Conservation (phyloP, 1,284 basidiomycete species). For the Kalmanozyma brasiliensis region DNA sequence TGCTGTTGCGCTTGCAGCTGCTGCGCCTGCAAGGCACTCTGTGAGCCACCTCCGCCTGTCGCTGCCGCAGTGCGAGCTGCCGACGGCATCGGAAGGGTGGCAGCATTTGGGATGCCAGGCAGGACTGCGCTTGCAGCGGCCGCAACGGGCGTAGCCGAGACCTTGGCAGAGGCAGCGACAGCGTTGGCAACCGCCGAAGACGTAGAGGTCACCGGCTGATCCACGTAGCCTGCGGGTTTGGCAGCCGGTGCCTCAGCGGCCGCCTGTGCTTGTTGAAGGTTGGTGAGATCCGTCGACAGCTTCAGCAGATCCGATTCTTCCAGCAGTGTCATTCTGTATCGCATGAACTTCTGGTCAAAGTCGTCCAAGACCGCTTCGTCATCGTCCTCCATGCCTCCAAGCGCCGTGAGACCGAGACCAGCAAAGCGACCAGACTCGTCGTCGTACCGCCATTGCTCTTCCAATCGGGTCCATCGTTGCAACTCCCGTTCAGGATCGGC, state of each 20-base stretch:
- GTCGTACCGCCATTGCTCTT: slow-evolving; percentile 66
- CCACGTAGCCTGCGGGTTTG: slow-evolving; percentile 48
- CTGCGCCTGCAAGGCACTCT: slow-evolving; percentile 39
- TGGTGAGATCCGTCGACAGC: slow-evolving; percentile 64
- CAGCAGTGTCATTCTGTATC: slow-evolving; percentile 65
- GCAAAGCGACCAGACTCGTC: slow-evolving; percentile 65
- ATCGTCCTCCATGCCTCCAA: slow-evolving; percentile 67
- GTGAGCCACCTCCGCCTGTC: slow-evolving; percentile 34
- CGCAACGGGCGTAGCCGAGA: slow-evolving; percentile 14
- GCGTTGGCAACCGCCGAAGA: slow-evolving; percentile 22
- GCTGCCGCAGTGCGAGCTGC: slow-evolving; percentile 37
- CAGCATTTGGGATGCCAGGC: slow-evolving; percentile 25
- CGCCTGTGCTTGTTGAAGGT: slow-evolving; percentile 64
- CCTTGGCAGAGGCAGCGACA: slow-evolving; percentile 23
- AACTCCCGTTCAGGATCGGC: slow-evolving; percentile 28
- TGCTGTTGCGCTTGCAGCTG: slow-evolving; percentile 39
- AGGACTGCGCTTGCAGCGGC: slow-evolving; percentile 27
- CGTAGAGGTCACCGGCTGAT: slow-evolving; percentile 24
- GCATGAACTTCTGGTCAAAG: slow-evolving; percentile 66
- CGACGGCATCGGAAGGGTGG: slow-evolving; percentile 34
- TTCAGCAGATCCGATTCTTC: slow-evolving; percentile 65
- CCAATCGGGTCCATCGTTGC: slow-evolving; percentile 38
- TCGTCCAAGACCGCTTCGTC: slow-evolving; percentile 67
- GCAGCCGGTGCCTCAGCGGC: slow-evolving; percentile 56
- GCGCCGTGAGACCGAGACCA: slow-evolving; percentile 62